phyloP scores from a whole-genome alignment of 352 stramenopile genomes.

The Phytophthora hibernalis region DNA sequence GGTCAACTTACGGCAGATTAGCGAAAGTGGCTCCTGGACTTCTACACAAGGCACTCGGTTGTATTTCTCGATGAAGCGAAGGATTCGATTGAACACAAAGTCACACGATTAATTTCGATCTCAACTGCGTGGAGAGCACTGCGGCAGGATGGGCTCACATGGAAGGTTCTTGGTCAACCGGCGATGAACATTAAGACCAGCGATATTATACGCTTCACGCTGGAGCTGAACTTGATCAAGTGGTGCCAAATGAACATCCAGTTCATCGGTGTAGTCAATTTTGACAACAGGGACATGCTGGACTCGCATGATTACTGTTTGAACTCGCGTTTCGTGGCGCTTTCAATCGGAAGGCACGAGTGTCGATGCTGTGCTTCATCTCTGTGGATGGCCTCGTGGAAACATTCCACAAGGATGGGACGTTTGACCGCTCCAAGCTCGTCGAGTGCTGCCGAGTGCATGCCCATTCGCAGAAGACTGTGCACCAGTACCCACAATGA shows the following conservation, averaged over 20 bases:
- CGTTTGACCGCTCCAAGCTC: neutral
- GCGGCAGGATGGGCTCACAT: constrained; percentile 8
- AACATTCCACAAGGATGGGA: neutral
- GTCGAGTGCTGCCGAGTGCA: neutral
- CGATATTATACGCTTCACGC: too few relatives aligned
- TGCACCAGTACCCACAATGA: neutral
- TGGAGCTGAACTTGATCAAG: too few relatives aligned
- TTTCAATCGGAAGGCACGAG: constrained; percentile 17
- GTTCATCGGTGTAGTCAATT: constrained; percentile 9
- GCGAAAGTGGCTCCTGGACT: constrained; percentile 21
- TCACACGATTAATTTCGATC: constrained; percentile 12
- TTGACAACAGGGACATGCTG: constrained; percentile 13
- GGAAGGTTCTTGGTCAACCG: constrained; percentile 10
- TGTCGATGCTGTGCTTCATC: constrained; percentile 15
- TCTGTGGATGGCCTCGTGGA: neutral
- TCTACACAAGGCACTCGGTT: constrained; percentile 19
- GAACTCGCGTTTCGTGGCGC: constrained; percentile 5
- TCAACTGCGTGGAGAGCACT: constrained; percentile 15
- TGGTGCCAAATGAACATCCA: too few relatives aligned
- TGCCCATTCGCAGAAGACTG: neutral
- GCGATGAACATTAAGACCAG: constrained; percentile 14
- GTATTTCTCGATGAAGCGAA: constrained; percentile 25
- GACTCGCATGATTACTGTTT: constrained; percentile 8
- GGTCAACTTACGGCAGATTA: constrained; percentile 14
- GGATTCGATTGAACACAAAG: constrained; percentile 18